Conservation (phyloP, 345 rosid genomes). For the Draba incana region DNA sequence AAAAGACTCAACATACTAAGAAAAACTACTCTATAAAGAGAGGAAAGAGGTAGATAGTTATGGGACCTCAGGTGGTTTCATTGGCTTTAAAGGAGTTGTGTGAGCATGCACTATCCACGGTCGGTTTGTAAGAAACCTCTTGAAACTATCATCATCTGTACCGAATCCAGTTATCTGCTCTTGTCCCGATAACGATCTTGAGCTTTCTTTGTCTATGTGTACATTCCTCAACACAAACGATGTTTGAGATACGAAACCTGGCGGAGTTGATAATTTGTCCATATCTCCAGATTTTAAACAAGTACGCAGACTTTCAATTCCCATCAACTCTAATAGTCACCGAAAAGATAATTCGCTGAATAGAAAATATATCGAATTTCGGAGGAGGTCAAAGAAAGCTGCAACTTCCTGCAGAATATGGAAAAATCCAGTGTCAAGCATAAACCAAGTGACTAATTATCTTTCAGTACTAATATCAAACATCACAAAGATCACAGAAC, state of each 20-base stretch:
- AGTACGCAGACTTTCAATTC: conserved; percentile 17
- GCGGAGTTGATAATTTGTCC: conserved; percentile 32
- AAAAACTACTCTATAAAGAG: conserved; percentile 6
- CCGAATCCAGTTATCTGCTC: conserved; percentile 20
- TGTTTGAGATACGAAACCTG: conserved; percentile 34
- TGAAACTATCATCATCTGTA: conserved; percentile 21
- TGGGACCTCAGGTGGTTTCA: conserved; percentile 20
- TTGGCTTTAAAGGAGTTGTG: conserved; percentile 18
- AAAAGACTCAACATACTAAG: conserved; percentile 11
- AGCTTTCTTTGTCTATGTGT: conserved; percentile 23
- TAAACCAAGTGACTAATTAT: background rate
- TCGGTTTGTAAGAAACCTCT: conserved; percentile 11
- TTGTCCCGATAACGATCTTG: conserved; percentile 11
- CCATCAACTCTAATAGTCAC: conserved; percentile 22
- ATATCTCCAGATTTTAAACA: conserved; percentile 15
- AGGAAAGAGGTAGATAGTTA: conserved; percentile 20
- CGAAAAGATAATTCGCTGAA: background rate
- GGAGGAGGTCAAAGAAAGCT: conserved; percentile 13
- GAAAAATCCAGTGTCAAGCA: conserved; percentile 9
- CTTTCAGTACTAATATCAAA: background rate
- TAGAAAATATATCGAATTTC: background rate
- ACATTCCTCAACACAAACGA: conserved; percentile 34
- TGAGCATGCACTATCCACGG: conserved; percentile 41
- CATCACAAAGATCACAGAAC: conserved; percentile 20
- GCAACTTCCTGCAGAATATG: conserved; percentile 24